These are phyloP conservation scores for Thielaviopsis musarum DNA, from an alignment of 2,329 filamentous ascomycete species.

Conservation along the genomic window DNA sequence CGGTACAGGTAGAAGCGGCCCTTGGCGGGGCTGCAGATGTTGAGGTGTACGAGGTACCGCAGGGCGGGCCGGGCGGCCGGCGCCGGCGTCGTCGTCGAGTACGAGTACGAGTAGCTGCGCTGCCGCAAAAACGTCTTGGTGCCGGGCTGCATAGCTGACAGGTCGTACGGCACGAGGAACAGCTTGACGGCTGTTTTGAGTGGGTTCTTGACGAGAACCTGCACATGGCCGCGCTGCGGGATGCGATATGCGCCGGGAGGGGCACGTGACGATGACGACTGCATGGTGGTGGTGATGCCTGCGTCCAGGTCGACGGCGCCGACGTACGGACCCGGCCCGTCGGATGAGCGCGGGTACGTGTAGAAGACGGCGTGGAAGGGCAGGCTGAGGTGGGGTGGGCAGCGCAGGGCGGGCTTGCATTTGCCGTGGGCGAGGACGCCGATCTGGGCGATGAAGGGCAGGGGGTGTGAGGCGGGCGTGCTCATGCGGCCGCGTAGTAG, in stretches of 20 bases:
- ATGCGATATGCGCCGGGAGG: constrained; percentile 87
- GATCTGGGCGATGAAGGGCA: constrained; percentile 89
- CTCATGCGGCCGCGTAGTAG: constrained; percentile 94
- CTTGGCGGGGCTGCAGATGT: constrained; percentile 75
- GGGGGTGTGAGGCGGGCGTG: constrained; percentile 77
- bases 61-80: constrained; percentile 41
- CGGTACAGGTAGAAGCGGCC: constrained; percentile 85
- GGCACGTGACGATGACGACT: constrained; percentile 23
- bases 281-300: constrained; percentile 4
- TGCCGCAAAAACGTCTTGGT: constrained; percentile 95
- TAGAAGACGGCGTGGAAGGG: constrained; percentile 94
- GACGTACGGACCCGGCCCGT: constrained; percentile 90
- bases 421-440: constrained; percentile 80
- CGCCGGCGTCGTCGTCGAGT: constrained; percentile 36
- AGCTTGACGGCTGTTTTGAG: constrained; percentile 97
- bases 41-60: constrained; percentile 79
- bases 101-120: constrained; percentile 62
- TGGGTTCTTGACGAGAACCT: constrained; percentile 95
- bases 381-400: constrained; percentile 77
- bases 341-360: constrained; percentile 63
- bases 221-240: constrained; percentile 80
- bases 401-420: constrained; percentile 70
- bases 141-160: constrained; percentile 79
- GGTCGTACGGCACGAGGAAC: constrained; percentile 83
- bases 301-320: constrained; percentile 73